These are phyloP conservation scores for Leccinellum rugosiceps DNA, from an alignment of 768 basidiomycete species.

Conservation along the genomic window DNA sequence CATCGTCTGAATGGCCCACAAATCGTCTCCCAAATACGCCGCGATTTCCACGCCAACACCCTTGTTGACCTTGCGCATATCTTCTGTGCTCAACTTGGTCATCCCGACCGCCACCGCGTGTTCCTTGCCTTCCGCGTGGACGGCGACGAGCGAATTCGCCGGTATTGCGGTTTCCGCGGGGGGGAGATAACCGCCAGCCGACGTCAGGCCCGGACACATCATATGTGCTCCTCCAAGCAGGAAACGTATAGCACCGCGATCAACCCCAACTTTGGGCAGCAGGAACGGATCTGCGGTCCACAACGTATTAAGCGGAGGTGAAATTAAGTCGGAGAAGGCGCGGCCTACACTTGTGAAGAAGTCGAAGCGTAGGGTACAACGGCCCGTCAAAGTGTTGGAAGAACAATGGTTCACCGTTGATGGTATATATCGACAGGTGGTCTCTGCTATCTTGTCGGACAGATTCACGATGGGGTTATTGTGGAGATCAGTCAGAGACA, in stretches of 20 bases:
- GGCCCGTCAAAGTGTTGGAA: conserved; percentile 98
- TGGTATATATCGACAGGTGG: conserved; percentile 88
- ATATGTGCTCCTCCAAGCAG: conserved; percentile 90
- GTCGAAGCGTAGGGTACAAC: conserved; percentile 80
- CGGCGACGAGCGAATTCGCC: conserved; percentile 77
- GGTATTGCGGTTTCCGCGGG: conserved; percentile 64
- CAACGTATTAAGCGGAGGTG: background rate
- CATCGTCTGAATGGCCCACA: conserved; percentile 70
- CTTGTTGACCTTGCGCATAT: conserved; percentile 88
- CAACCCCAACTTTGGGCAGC: conserved; percentile 83
- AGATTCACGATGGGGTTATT: conserved; percentile 13
- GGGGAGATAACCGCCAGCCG: conserved; percentile 85
- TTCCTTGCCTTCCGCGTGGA: conserved; percentile 95
- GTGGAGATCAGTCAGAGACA: conserved; percentile 4
- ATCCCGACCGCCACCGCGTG: conserved; percentile 85
- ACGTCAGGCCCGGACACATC: conserved; percentile 98
- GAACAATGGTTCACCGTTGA: conserved; percentile 84
- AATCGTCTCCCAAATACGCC: conserved; percentile 84
- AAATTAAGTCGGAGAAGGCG: background rate
- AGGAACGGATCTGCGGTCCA: conserved; percentile 77
- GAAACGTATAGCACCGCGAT: conserved; percentile 97
- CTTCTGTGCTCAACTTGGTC: conserved; percentile 79
- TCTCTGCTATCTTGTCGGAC: conserved; percentile 69
- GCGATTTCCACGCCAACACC: conserved; percentile 85
- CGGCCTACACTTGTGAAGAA: conserved; percentile 87